Evolutionary conservation across 2,329 filamentous ascomycete genomes (phyloP).

Genomic region (Incumbomyces lentus): DNA sequence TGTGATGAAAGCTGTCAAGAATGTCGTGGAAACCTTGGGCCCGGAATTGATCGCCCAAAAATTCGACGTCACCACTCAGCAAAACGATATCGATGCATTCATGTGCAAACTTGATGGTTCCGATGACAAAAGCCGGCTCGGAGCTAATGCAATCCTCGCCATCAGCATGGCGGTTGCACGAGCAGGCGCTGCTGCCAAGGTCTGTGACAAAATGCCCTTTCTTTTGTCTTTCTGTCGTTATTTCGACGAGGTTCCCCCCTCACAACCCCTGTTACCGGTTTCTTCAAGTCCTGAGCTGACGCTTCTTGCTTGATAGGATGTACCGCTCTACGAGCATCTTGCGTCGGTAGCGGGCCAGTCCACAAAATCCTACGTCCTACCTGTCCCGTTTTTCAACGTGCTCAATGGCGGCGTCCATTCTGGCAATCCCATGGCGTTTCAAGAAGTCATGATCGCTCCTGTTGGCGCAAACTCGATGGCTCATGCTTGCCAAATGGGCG

Average conservation of each 20-base stretch:
- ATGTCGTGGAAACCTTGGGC: constrained; percentile 46
- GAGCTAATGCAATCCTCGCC: constrained; percentile 81
- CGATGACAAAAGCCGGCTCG: constrained; percentile 75
- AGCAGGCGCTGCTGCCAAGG: constrained; percentile 45
- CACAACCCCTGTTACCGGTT: no score
- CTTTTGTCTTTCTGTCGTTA: not conserved
- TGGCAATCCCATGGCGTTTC: constrained; percentile 41
- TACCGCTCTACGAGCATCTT: constrained; percentile 50
- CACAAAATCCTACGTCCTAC: constrained; percentile 45
- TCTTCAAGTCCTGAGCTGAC: not conserved
- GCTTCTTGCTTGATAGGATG: constrained; percentile 25
- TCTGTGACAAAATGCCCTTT: constrained; percentile 11
- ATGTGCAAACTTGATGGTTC: constrained; percentile 54
- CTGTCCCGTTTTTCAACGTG: constrained; percentile 50
- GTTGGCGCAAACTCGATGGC: constrained; percentile 35
- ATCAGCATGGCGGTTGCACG: constrained; percentile 68
- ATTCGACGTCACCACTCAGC: constrained; percentile 43
- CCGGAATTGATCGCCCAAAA: constrained; percentile 44
- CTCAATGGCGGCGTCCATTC: constrained; percentile 42
- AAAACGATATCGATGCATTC: constrained; percentile 41
- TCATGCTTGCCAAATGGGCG: constrained; percentile 25
- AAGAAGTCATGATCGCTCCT: constrained; percentile 23
- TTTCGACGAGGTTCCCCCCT: not conserved
- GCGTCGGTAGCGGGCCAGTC: constrained; percentile 38
- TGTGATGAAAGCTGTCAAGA: constrained; percentile 45